Evolutionary conservation across 176 grass and related monocot genomes (phyloP), one percentile per base, ranked within the genome.

Genomic region (Cocos nucifera): DNA sequence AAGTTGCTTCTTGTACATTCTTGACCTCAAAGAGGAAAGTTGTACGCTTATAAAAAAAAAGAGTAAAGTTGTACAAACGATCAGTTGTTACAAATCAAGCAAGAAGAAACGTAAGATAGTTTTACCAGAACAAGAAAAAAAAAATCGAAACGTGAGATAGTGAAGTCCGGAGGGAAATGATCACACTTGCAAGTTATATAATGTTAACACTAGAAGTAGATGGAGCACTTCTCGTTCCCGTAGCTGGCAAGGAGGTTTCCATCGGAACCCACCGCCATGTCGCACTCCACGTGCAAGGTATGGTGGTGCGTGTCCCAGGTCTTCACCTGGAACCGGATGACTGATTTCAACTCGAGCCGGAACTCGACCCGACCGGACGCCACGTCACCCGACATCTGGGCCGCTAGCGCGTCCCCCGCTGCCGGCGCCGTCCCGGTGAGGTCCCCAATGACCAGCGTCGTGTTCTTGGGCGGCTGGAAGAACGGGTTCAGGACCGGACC

Each of bases 391-490:
- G 78, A n/a, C 62, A 96, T 77, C 16, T 51, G 4, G 17, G 54
- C 62, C 83, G 87, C 80, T 19, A 29, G 1, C 4, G 57, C 14
- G 64, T 82, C 69, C 25, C 39, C 62, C 1, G 70, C 35, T 49
- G 51, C 59, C 3, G 84, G 75, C 4, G 70, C 74, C 10, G 57
- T 6, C 0, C 74, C 69, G 0, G 22, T 50, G 28, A 96, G 68
- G n/a, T 70, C 23, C 3, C 83, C 91, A 17, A 6, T 6, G 53
- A 96, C n/a, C 2, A 15, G 3, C 17, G 75, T 80, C 24, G 78
- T 82, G 56, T 82, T 85, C 68, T 95, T 86, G 59, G 90, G 82
- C 25, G 7, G 29, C 75, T 83, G 55, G 79, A 64, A 95, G 90
- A 95, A 95, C 0, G 85, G 79, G 39, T 12, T 16, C 30, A 48